A percentile compares a stretch with the other conserved stretches of the same genome.
These are phyloP conservation scores for Xylariaceae sp. DNA, from an alignment of 2,329 filamentous ascomycete genomes.

Conservation along the genomic window DNA sequence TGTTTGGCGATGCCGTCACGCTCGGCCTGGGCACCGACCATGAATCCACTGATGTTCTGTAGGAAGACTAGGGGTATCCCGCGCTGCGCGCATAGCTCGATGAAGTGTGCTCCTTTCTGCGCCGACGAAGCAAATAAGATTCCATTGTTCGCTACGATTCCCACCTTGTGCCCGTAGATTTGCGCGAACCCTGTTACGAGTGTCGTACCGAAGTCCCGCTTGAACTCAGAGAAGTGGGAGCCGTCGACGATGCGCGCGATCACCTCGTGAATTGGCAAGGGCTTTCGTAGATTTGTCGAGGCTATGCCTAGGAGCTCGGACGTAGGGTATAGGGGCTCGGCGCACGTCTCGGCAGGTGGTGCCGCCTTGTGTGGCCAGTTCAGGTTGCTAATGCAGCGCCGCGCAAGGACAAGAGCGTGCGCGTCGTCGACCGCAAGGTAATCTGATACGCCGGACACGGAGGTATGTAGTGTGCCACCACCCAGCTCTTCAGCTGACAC, in stretches of 20 bases:
- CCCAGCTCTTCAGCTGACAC: slow-evolving; percentile 91
- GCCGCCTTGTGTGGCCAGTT: slow-evolving; percentile 74
- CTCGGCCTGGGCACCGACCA: slow-evolving; percentile 94
- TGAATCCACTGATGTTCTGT: slow-evolving; percentile 97
- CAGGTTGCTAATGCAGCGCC: slow-evolving; percentile 84
- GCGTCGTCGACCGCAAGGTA: slow-evolving; percentile 95
- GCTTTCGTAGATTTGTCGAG: slow-evolving; percentile 85
- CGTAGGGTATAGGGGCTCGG: slow-evolving; percentile 81
- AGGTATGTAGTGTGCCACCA: slow-evolving; percentile 87
- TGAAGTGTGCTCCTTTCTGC: slow-evolving; percentile 95
- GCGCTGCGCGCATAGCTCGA: slow-evolving; percentile 90
- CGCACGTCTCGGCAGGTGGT: slow-evolving; percentile 55
- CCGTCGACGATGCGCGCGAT: slow-evolving; percentile 94
- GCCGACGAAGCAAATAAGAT: slow-evolving; percentile 90
- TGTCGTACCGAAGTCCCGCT: slow-evolving; percentile 86
- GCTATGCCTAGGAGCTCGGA: slow-evolving; percentile 87
- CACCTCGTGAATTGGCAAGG: slow-evolving; percentile 85
- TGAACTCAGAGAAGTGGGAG: slow-evolving; percentile 91
- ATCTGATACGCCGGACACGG: slow-evolving; percentile 91
- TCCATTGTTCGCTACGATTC: slow-evolving; percentile 94
- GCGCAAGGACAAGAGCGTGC: slow-evolving; percentile 84
- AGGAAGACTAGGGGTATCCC: slow-evolving; percentile 90
- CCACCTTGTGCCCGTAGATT: slow-evolving; percentile 89
- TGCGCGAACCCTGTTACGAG: slow-evolving; percentile 90
- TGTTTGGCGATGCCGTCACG: slow-evolving; percentile 97